Evolutionary conservation across 768 basidiomycete genomes (phyloP).

Genomic region (Tulasnella sp.): DNA sequence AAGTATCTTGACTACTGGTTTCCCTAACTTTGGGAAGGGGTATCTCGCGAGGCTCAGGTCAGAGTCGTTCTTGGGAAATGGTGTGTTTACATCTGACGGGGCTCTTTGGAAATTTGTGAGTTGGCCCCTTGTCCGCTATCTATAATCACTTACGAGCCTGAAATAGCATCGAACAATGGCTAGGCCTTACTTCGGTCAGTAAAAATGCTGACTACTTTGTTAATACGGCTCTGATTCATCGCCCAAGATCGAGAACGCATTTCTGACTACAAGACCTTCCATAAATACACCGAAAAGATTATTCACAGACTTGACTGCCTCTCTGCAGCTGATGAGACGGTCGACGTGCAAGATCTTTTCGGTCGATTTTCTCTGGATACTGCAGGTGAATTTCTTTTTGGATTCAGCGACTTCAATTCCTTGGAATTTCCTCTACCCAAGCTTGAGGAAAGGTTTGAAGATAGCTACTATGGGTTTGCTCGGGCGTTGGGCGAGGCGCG

Average conservation of each 20-base stretch:
- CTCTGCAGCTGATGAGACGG: conserved; percentile 20
- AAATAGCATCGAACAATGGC: conserved; percentile 22
- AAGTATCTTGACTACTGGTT: conserved; percentile 14
- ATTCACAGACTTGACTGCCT: conserved; percentile 17
- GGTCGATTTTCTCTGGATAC: conserved; percentile 17
- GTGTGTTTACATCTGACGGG: conserved; percentile 27
- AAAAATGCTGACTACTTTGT: neutral
- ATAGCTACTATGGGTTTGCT: no score
- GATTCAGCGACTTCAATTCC: no score
- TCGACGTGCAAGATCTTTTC: conserved; percentile 17
- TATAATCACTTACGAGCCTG: no score
- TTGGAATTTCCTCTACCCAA: no score
- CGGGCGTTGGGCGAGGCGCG: no score
- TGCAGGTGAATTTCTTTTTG: conserved; percentile 16
- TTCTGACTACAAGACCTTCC: conserved; percentile 18
- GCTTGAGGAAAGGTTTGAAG: no score
- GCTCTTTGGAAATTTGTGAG: conserved; percentile 23
- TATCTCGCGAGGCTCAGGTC: conserved; percentile 20
- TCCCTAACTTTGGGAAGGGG: conserved; percentile 15
- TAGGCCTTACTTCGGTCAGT: conserved; percentile 24
- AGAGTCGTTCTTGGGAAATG: conserved; percentile 24
- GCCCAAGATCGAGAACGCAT: conserved; percentile 17
- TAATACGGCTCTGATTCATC: conserved; percentile 9
- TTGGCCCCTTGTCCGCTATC: no score
- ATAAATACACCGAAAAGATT: conserved; percentile 16